A percentile compares a stretch with the other conserved stretches of the same genome.
These are phyloP conservation scores for Cryptococcus maquisensis DNA, from an alignment of 1,284 basidiomycete species.

Conservation along the genomic window DNA sequence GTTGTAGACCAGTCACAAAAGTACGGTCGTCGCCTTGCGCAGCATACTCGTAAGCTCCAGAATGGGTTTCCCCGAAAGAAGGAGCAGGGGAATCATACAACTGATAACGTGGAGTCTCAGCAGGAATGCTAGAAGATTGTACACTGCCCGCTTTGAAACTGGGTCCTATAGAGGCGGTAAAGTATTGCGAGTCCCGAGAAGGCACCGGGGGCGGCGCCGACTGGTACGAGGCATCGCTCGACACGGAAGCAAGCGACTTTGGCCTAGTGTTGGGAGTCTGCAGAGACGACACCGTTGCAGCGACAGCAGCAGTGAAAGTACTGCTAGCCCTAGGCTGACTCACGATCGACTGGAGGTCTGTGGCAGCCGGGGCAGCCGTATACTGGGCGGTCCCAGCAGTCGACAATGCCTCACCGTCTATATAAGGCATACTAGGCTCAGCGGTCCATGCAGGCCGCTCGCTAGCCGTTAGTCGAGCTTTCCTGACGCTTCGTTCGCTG, in stretches of 20 bases:
- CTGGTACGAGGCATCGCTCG: conserved; percentile 18
- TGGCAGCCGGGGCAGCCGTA: conserved; percentile 1
- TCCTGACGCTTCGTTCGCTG: not conserved
- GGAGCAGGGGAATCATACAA: conserved; percentile 27
- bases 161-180: conserved; percentile 12
- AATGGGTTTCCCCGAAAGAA: not conserved
- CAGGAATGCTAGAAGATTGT: not conserved
- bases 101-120: conserved; percentile 17
- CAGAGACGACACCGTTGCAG: conserved; percentile 9
- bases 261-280: conserved; percentile 11
- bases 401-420: not conserved
- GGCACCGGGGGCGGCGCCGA: conserved; percentile 29
- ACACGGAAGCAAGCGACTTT: conserved; percentile 7
- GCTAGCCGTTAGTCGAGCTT: not conserved
- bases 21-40: not conserved
- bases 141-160: conserved; percentile 1
- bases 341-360: not conserved
- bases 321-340: not conserved
- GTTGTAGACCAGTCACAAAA: not conserved
- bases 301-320: not conserved
- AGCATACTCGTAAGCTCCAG: not conserved
- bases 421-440: not conserved
- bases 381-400: conserved; percentile 3
- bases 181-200: conserved; percentile 24
- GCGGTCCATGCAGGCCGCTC: not conserved